phyloP scores from a whole-genome alignment of 352 stramenopile genomes.

The Achlya hypogyna region DNA sequence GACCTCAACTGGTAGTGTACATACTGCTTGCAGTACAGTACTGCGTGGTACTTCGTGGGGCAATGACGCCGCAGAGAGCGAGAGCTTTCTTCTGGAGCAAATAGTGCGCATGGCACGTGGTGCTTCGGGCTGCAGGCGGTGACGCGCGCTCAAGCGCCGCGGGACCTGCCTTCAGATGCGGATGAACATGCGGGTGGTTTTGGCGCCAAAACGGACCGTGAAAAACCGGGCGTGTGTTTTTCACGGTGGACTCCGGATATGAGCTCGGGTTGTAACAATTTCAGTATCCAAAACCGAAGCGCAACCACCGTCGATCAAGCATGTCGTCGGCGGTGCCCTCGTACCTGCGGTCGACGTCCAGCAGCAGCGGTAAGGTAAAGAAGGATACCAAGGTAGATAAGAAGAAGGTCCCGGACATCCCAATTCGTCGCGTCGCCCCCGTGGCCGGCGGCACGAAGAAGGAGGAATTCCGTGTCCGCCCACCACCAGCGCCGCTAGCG shows the following conservation, averaged over 20 bases:
- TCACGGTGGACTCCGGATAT: too few species aligned
- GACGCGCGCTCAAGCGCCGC: too few species aligned
- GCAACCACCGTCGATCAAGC: neutral
- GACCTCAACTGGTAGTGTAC: too few species aligned
- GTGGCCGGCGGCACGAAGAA: neutral
- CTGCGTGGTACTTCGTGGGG: too few species aligned
- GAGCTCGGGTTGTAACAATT: neutral
- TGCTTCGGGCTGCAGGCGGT: too few species aligned
- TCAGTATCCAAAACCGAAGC: neutral
- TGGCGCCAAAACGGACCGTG: neutral
- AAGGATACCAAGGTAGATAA: conserved; percentile 2
- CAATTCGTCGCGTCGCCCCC: neutral
- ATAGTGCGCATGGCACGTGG: too few species aligned
- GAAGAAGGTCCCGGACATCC: neutral
- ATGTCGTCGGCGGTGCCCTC: neutral
- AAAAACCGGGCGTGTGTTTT: too few species aligned
- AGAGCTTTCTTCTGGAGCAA: too few species aligned
- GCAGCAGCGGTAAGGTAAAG: conserved; percentile 16
- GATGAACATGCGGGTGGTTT: too few species aligned
- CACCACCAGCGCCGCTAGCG: neutral
- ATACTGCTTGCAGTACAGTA: too few species aligned
- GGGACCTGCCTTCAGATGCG: too few species aligned
- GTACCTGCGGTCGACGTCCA: conserved; percentile 16
- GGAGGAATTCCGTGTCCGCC: conserved; percentile 2
- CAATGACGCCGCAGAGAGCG: too few species aligned